These are phyloP conservation scores for Pseudogymnoascus sp. DNA, from an alignment of 2,329 filamentous ascomycete species.

Conservation along the genomic window DNA sequence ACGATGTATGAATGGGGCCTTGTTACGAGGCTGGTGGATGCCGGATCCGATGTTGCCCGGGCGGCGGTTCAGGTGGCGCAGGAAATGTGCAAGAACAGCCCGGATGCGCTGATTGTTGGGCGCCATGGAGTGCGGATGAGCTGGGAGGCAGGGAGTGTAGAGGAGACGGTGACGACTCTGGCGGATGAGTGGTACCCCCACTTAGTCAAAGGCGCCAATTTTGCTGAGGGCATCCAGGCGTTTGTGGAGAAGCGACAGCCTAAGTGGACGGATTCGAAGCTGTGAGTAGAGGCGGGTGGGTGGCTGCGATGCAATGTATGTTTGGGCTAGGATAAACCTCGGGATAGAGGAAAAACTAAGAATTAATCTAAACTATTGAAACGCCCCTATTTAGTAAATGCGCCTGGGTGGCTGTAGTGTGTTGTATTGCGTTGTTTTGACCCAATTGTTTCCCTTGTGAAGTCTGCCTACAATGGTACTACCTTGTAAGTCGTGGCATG, in stretches of 20 bases:
- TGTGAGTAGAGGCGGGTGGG: constrained; percentile 24
- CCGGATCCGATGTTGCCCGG: constrained; percentile 35
- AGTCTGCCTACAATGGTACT: neutral
- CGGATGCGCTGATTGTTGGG: constrained; percentile 18
- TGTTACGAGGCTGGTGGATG: constrained; percentile 52
- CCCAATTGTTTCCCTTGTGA: neutral
- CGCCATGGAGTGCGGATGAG: constrained; percentile 15
- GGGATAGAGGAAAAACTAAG: neutral
- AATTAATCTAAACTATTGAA: constrained; percentile 9
- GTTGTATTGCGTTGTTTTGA: neutral
- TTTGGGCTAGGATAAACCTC: neutral
- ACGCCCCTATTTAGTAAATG: neutral
- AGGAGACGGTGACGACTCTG: constrained; percentile 27
- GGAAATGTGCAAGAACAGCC: constrained; percentile 20
- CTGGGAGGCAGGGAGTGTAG: constrained; percentile 19
- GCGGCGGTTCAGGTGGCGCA: constrained; percentile 39
- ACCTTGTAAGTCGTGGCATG: neutral
- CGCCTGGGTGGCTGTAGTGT: neutral
- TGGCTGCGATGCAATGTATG: neutral
- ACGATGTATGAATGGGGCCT: constrained; percentile 56
- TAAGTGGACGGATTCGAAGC: constrained; percentile 53
- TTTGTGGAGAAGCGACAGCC: constrained; percentile 67
- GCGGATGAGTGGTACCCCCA: constrained; percentile 47
- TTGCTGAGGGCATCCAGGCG: constrained; percentile 61
- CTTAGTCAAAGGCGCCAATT: constrained; percentile 58